Evolutionary conservation across 2,329 filamentous ascomycete genomes (phyloP), one percentile per base, ranked within the genome.

Genomic region (Furcasterigmium sp.): DNA sequence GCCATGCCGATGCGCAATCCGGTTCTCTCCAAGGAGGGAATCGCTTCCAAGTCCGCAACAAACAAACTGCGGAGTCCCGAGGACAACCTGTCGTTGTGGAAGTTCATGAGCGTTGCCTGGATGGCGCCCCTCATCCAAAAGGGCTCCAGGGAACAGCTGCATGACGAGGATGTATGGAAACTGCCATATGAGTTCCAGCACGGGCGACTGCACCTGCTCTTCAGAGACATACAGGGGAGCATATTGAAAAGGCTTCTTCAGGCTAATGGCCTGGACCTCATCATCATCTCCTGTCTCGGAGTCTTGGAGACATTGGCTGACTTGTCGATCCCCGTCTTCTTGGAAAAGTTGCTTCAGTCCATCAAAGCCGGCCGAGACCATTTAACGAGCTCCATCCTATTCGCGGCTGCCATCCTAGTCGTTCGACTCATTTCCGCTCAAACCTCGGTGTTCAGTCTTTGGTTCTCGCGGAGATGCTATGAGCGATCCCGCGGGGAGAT

Each of bases 41-140:
- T 91, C 44, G 80, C 81, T 41, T 80, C 75, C 42, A 66, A 70
- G 15, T 50, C 63, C 5, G 80, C 86, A 1, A 82, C 74, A 0
- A 70, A 65, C 3, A 61, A 71, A 3, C 65, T 86, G n/a, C 83
- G 88, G 43, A 80, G 76, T 29, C 73, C 90, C 0, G 90, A 95
- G 59, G 90, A 95, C 53, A 81, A 85, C 49, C 60, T 95, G 19
- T 85, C 76, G 1, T 69, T 91, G 1, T 90, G 87, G 76, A 85
- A 91, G 52, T 95, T 88, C 64, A 85, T 91, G 78, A 84, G 80
- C 6, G 84, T 95, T 21, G 86, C 80, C 0, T 95, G 90, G 90
- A 84, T 95, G 65, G 69, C 71, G 1, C 84, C 89, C 0, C 64
- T 95, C 7, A 88, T 94, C 11, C 66, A 69, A 2, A 62, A 81